Evolutionary conservation across 1,139 yeast genomes (phyloP), one percentile per base, ranked within the genome.

Genomic region (Kluyveromyces sp.): DNA sequence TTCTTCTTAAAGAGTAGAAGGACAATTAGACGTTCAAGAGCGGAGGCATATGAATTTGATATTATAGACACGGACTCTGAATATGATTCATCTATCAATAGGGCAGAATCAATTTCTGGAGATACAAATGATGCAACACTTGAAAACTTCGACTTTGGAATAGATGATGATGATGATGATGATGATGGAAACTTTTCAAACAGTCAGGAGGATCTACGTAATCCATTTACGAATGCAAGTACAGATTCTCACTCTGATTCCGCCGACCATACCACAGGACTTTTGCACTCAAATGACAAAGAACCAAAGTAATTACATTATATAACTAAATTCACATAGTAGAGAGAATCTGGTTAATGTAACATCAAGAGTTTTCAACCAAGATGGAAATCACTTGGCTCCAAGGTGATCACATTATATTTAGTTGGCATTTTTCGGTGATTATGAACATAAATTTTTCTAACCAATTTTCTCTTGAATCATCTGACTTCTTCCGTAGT

Each of bases 31-130:
- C 75, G 89, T 66, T 56, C 71, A 41, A 75, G 88, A 66, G 77
- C 84, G 51, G 86, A 81, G 48, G 84, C 83, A 51, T 83, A 78
- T 59, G 94, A 84, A 62, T 84, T 84, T 63, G 94, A 84, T 62
- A 82, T 84, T 41, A 83, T 84, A 44, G 90, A 83, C 42, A 73
- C 74, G 10, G 74, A 70, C 39, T 61, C 69, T 3, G 72, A 69
- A 25, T 58, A 61, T 39, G 65, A 63, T 30, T 59, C 64, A 2
- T 56, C 63, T 2, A 42, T 58, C 29, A 63, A 59, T 36, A 52
- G 51, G 37, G 8, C 50, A 3, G 50, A 47, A 26, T 49, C 53
- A 10, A 45, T 47, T 15, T 46, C 49, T 15, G 48, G 46, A 26
- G 39, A 40, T 30, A 30, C 49, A n/a, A 56, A 57, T 25, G 50